A percentile compares a stretch with the other conserved stretches of the same genome.
Conservation (phyloP, 1,284 basidiomycete species). For the Melampsora americana region DNA sequence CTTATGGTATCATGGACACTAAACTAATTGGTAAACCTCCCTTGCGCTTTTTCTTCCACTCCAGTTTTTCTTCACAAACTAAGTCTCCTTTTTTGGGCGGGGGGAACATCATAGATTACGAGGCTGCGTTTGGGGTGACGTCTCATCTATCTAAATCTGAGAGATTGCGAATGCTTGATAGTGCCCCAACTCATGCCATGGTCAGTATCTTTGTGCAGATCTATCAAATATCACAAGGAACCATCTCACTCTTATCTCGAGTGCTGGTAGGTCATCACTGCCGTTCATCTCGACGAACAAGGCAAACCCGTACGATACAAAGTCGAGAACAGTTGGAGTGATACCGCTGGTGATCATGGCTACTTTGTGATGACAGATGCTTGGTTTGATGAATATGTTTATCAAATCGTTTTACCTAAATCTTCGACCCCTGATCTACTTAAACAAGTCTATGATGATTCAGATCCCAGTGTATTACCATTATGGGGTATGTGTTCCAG, state of each 20-base stretch:
- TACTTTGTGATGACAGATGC: conserved; percentile 72
- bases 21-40: conserved; percentile 64
- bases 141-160: conserved; percentile 73
- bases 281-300: conserved; percentile 73
- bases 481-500: conserved; percentile 60
- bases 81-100: no score
- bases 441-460: conserved; percentile 71
- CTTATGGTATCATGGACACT: conserved; percentile 77
- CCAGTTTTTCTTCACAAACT: no score
- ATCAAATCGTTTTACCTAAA: conserved; percentile 81
- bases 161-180: conserved; percentile 75
- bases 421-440: conserved; percentile 67
- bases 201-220: conserved; percentile 44
- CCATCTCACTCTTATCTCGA: conserved; percentile 50
- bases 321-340: conserved; percentile 93
- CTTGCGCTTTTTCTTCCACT: neutral
- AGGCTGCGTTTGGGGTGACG: conserved; percentile 60
- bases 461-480: conserved; percentile 66
- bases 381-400: conserved; percentile 87
- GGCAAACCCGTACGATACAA: conserved; percentile 81
- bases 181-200: conserved; percentile 82
- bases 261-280: conserved; percentile 78
- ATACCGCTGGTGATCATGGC: conserved; percentile 74
- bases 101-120: conserved; percentile 17
- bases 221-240: no score